A percentile compares a stretch with the other conserved stretches of the same genome.
phyloP scores from a whole-genome alignment of 176 grass and related monocot genomes.

The Lolium perenne region DNA sequence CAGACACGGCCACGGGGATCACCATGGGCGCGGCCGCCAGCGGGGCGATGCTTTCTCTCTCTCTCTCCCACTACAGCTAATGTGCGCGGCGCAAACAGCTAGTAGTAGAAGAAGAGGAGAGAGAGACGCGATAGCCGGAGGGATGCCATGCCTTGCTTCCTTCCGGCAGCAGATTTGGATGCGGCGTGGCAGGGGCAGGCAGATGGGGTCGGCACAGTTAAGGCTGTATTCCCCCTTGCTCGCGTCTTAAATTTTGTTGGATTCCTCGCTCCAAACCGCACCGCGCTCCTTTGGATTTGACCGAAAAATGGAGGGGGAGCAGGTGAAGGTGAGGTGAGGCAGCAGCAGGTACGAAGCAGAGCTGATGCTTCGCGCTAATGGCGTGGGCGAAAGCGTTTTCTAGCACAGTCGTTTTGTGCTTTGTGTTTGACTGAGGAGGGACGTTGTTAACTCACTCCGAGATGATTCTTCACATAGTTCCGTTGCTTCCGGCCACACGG shows the following conservation, averaged over 20 bases:
- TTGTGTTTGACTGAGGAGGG: constrained; percentile 13
- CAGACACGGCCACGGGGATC: constrained; percentile 42
- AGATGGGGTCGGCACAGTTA: constrained; percentile 15
- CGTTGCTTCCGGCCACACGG: neutral
- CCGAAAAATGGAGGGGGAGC: constrained; percentile 40
- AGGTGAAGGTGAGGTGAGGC: constrained; percentile 36
- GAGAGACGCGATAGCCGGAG: constrained; percentile 7
- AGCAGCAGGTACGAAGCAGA: constrained; percentile 1
- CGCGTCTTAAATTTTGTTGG: constrained; percentile 43
- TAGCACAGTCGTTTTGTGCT: constrained; percentile 21
- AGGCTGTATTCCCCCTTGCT: neutral
- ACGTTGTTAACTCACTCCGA: neutral
- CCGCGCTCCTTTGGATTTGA: constrained; percentile 44
- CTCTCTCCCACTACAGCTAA: constrained; percentile 34
- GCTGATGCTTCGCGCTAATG: constrained; percentile 19
- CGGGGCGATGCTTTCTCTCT: constrained; percentile 10
- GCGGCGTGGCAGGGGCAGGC: constrained; percentile 18
- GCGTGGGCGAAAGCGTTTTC: constrained; percentile 8
- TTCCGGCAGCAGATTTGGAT: constrained; percentile 45
- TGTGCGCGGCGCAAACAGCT: constrained; percentile 23
- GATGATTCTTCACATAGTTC: neutral
- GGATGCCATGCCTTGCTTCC: constrained; percentile 46
- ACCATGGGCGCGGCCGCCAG: constrained; percentile 39
- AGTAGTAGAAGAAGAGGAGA: neutral
- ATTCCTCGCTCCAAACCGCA: constrained; percentile 13